phyloP scores from a whole-genome alignment of 2,329 filamentous ascomycete genomes.

The Herpotrichia juniperi region DNA sequence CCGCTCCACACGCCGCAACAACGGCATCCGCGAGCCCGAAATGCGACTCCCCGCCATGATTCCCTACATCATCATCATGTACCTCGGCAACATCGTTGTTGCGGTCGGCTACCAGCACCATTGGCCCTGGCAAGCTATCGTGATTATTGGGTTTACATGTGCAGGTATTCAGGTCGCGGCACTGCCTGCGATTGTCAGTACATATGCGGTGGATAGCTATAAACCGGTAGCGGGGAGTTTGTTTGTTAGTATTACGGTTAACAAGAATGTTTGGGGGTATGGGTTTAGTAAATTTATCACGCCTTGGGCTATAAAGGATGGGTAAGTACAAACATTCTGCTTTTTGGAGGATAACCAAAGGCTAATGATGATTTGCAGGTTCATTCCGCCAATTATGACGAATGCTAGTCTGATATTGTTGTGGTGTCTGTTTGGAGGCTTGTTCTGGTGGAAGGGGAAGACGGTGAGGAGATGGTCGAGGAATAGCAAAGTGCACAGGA shows the following conservation, averaged over 20 bases:
- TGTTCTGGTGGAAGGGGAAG: slow-evolving; percentile 66
- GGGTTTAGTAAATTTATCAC: slow-evolving; percentile 64
- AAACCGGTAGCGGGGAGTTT: slow-evolving; percentile 66
- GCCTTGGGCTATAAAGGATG: slow-evolving; percentile 49
- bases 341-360: not conserved
- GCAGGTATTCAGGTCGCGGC: slow-evolving; percentile 66
- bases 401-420: slow-evolving; percentile 61
- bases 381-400: slow-evolving; percentile 64
- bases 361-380: slow-evolving; percentile 51
- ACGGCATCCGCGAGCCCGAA: slow-evolving; percentile 63
- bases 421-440: slow-evolving; percentile 60
- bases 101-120: slow-evolving; percentile 59
- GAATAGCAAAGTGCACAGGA: slow-evolving; percentile 61
- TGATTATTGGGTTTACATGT: slow-evolving; percentile 64
- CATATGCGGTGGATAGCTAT: slow-evolving; percentile 68
- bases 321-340: not conserved
- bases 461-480: slow-evolving; percentile 62
- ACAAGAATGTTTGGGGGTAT: slow-evolving; percentile 70
- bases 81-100: slow-evolving; percentile 63
- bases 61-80: slow-evolving; percentile 62
- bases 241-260: slow-evolving; percentile 67
- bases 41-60: slow-evolving; percentile 64
- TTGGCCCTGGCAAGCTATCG: slow-evolving; percentile 62
- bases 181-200: slow-evolving; percentile 63
- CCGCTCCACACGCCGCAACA: slow-evolving; percentile 58